A percentile compares a stretch with the other conserved stretches of the same genome.
phyloP scores from a whole-genome alignment of 2,329 filamentous ascomycete genomes.

The Oidium heveae region DNA sequence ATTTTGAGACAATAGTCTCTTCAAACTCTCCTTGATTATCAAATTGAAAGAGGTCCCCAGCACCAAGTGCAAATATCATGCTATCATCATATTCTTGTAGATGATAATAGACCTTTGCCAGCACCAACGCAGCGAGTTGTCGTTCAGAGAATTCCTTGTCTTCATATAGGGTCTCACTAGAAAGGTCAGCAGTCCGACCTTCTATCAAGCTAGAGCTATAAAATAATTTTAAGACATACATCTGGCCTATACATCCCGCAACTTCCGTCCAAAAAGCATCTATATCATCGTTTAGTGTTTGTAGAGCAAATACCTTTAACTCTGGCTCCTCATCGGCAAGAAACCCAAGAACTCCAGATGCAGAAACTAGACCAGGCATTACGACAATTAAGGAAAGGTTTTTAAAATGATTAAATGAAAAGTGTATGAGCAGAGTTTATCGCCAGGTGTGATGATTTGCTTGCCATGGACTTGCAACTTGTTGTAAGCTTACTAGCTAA shows the following conservation, averaged over 20 bases:
- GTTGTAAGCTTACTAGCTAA: conserved; percentile 3
- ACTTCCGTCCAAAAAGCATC: conserved; percentile 97
- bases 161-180: conserved; percentile 87
- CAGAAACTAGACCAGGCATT: conserved; percentile 88
- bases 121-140: conserved; percentile 77
- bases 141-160: conserved; percentile 86
- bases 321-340: conserved; percentile 84
- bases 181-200: conserved; percentile 4
- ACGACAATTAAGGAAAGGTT: too few species aligned
- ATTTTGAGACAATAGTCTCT: conserved; percentile 97
- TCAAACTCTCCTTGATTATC: conserved; percentile 85
- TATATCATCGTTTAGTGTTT: conserved; percentile 88
- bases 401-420: not conserved
- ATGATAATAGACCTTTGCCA: conserved; percentile 97
- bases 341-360: conserved; percentile 84
- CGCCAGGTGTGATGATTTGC: not conserved
- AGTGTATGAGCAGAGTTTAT: not conserved
- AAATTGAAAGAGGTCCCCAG: conserved; percentile 84
- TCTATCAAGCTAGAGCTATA: not conserved
- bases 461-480: not conserved
- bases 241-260: conserved; percentile 71
- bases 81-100: conserved; percentile 97
- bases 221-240: conserved; percentile 32
- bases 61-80: conserved; percentile 91
- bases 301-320: conserved; percentile 81